Evolutionary conservation across 108 stramenopile genomes (phyloP), one percentile per base, ranked within the genome.

Genomic region (Cylindrotheca fusiformis): DNA sequence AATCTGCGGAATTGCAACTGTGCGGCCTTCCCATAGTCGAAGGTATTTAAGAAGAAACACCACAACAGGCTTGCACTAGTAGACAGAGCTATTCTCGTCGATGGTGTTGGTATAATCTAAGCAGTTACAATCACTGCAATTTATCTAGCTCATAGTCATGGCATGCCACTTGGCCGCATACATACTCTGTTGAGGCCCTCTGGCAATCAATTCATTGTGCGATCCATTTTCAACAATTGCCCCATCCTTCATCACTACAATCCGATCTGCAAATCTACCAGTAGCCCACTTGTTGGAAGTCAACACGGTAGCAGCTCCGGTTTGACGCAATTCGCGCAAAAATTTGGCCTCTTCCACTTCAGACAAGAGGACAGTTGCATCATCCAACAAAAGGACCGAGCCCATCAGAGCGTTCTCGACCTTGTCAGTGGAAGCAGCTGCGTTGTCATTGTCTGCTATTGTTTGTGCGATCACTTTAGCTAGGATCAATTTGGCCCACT

Each of bases 121-220:
- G n/a, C n/a, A n/a, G n/a, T n/a, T n/a, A n/a, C n/a, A n/a, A n/a
- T n/a, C n/a, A n/a, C n/a, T n/a, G n/a, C n/a, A n/a, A n/a, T n/a
- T n/a, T n/a, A n/a, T n/a, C n/a, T 61, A 73, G 31, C 58, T 52
- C 52, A 66, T 65, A 3, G 90, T 84, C 86, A 93, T 86, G 4
- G 79, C 81, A 71, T 84, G 82, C 92, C 92, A 94, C 30, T 87
- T 84, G 10, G 78, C 74, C 0, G 92, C 92, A 71, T 94, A 94
- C 58, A 90, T 29, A 61, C 86, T 87, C 48, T 86, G 77, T 55
- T 88, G 85, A 6, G 88, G 85, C 26, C 89, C 93, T 17, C 86
- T 72, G 50, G 68, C 75, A 12, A 94, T 55, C 60, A 94, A 76
- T 55, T 94, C 89, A 21, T 72, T 54, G 67, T 94, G 93, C 12